phyloP scores from a whole-genome alignment of 2,329 filamentous ascomycete species.

The Aquanectria penicillioides region DNA sequence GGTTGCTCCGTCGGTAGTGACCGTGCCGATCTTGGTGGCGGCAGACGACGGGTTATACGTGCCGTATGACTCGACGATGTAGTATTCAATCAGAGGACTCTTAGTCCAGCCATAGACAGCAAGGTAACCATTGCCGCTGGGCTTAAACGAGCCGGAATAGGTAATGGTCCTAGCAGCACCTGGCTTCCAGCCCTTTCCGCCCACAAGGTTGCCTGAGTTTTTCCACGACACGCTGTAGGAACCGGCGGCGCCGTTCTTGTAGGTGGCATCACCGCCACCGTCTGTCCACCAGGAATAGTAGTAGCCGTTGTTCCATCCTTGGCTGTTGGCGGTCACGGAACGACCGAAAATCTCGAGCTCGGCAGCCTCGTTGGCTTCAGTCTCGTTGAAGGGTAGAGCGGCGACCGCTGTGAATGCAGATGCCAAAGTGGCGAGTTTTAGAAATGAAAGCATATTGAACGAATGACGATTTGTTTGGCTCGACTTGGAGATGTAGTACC shows the following conservation, averaged over 20 bases:
- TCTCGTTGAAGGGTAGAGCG: slow-evolving; percentile 29
- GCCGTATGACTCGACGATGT: slow-evolving; percentile 51
- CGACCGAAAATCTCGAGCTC: slow-evolving; percentile 45
- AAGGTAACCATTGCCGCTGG: slow-evolving; percentile 51
- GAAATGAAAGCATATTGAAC: not conserved
- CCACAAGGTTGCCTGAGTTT: slow-evolving; percentile 42
- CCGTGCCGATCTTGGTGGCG: slow-evolving; percentile 45
- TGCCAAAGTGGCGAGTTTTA: not conserved
- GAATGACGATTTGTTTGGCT: no score
- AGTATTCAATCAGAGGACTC: slow-evolving; percentile 51
- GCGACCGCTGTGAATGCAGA: slow-evolving; percentile 27
- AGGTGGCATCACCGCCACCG: slow-evolving; percentile 53
- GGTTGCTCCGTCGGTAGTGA: slow-evolving; percentile 48
- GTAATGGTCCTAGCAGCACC: slow-evolving; percentile 47
- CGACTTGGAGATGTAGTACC: no score
- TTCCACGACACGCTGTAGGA: slow-evolving; percentile 57
- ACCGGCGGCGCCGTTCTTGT: slow-evolving; percentile 55
- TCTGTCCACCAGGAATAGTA: slow-evolving; percentile 63
- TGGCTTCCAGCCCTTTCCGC: slow-evolving; percentile 40
- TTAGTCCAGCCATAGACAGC: slow-evolving; percentile 52
- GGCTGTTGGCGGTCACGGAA: slow-evolving; percentile 47
- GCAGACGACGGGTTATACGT: slow-evolving; percentile 46
- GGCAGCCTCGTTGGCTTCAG: slow-evolving; percentile 11
- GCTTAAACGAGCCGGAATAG: slow-evolving; percentile 44
- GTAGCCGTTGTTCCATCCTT: slow-evolving; percentile 49